Conservation (phyloP, 1,139 yeast species). For the Casaregolazyma suthepensis region DNA sequence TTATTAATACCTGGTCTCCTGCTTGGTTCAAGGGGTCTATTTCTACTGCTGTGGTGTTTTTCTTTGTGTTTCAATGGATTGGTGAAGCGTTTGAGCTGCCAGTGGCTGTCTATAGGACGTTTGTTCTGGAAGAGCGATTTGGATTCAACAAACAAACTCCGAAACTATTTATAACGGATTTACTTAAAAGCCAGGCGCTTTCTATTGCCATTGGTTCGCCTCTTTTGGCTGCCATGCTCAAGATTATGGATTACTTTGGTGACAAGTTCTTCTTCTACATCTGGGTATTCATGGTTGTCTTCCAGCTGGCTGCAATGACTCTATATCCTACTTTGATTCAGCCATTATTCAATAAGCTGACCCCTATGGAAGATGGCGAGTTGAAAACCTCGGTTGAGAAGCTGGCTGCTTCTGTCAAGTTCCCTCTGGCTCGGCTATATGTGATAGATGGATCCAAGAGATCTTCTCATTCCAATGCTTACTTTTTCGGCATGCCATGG, state of each 20-base stretch:
- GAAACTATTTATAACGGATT: conserved; percentile 65
- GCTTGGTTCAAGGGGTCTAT: conserved; percentile 32
- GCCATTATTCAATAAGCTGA: conserved; percentile 86
- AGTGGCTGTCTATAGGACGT: conserved; percentile 63
- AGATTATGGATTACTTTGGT: conserved; percentile 74
- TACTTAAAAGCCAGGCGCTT: conserved; percentile 53
- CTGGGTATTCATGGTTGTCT: conserved; percentile 61
- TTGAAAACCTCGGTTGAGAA: conserved; percentile 74
- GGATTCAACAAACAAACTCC: conserved; percentile 87
- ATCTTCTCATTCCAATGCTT: conserved; percentile 94
- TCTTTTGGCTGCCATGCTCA: conserved; percentile 64
- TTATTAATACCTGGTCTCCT: conserved; percentile 35
- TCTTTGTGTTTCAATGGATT: conserved; percentile 44
- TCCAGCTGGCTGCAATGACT: conserved; percentile 66
- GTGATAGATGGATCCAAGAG: conserved; percentile 95
- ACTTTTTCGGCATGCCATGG: conserved; percentile 94
- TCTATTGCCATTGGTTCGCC: conserved; percentile 63
- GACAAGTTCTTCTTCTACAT: conserved; percentile 74
- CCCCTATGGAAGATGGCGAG: conserved; percentile 88
- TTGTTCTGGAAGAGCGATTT: conserved; percentile 83
- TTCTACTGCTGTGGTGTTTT: conserved; percentile 50
- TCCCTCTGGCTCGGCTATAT: conserved; percentile 79
- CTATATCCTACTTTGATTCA: conserved; percentile 77
- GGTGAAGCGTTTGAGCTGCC: conserved; percentile 59
- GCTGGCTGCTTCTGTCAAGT: conserved; percentile 65